These are phyloP conservation scores for Henningerozyma blattae DNA, from an alignment of 805 yeast genomes.

Conservation along the genomic window DNA sequence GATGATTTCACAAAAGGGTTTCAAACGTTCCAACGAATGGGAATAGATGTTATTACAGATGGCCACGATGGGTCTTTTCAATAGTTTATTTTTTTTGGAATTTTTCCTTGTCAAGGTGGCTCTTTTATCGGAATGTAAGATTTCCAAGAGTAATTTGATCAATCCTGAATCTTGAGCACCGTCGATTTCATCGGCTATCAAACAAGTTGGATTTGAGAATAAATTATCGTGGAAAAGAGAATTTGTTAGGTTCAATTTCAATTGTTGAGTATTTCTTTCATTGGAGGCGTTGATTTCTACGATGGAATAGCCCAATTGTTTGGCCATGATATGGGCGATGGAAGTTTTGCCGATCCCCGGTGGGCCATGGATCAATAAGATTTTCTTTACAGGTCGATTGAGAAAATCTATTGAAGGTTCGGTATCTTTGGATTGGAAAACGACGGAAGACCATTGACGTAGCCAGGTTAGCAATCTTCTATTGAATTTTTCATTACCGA, in stretches of 20 bases:
- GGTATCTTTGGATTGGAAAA: slow-evolving; percentile 32
- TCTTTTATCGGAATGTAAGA: slow-evolving; percentile 44
- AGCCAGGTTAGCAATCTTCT: slow-evolving; percentile 52
- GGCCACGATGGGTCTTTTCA: slow-evolving; percentile 80
- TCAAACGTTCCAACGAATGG: slow-evolving; percentile 58
- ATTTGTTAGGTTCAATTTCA: slow-evolving; percentile 43
- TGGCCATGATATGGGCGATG: slow-evolving; percentile 73
- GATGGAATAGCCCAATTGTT: slow-evolving; percentile 67
- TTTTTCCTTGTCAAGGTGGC: slow-evolving; percentile 28
- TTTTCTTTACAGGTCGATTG: slow-evolving; percentile 46
- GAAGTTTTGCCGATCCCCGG: slow-evolving; percentile 92
- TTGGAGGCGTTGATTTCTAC: slow-evolving; percentile 83
- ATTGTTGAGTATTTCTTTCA: slow-evolving; percentile 50
- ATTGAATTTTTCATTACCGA: slow-evolving; percentile 58
- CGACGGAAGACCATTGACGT: slow-evolving; percentile 52
- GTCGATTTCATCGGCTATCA: slow-evolving; percentile 85
- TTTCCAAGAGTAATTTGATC: slow-evolving; percentile 42
- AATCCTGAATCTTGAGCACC: slow-evolving; percentile 60
- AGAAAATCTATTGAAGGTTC: slow-evolving; percentile 31
- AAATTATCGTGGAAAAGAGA: slow-evolving; percentile 57
- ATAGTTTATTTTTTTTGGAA: slow-evolving; percentile 28
- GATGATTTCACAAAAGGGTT: slow-evolving; percentile 63
- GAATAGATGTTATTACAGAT: slow-evolving; percentile 83
- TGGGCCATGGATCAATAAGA: slow-evolving; percentile 77
- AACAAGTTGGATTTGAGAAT: slow-evolving; percentile 64